phyloP scores from a whole-genome alignment of 2,329 filamentous ascomycete species.

The Chrysosporium keratinophilum region DNA sequence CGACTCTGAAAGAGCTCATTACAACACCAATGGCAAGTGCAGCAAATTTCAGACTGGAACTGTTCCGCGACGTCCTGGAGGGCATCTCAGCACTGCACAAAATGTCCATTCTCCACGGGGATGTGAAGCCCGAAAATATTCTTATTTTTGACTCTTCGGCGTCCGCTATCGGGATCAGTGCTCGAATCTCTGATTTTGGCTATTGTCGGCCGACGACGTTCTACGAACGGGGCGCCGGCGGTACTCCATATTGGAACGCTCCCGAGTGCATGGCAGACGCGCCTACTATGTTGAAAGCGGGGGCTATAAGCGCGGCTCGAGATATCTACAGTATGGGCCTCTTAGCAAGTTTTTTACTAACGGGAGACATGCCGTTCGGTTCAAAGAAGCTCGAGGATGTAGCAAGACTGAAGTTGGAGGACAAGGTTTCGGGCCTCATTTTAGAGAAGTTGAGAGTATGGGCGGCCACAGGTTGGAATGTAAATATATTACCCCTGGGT shows the following conservation, averaged over 20 bases:
- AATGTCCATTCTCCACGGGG: background rate
- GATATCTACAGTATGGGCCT: conserved; percentile 1
- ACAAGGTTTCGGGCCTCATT: background rate
- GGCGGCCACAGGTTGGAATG: background rate
- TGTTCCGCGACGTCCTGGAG: background rate
- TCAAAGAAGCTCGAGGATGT: background rate
- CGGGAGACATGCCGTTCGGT: conserved; percentile 1
- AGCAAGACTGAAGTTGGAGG: conserved; percentile 3
- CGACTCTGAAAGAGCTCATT: conserved; percentile 1
- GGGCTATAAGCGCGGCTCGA: background rate
- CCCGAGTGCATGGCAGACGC: background rate
- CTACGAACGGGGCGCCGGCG: background rate
- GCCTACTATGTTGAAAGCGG: background rate
- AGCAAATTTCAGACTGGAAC: background rate
- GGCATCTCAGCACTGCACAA: conserved; percentile 1
- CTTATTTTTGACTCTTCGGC: conserved; percentile 1
- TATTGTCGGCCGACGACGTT: background rate
- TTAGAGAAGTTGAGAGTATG: background rate
- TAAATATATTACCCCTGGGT: background rate
- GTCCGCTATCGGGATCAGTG: background rate
- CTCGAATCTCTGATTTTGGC: background rate
- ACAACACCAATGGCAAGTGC: background rate
- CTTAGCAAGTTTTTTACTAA: background rate
- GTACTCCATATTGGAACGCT: conserved; percentile 3
- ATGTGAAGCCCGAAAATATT: conserved; percentile 1